A percentile compares a stretch with the other conserved stretches of the same genome.
These are phyloP conservation scores for Lentinula novae-zelandiae DNA, from an alignment of 1,284 basidiomycete genomes.

Conservation along the genomic window DNA sequence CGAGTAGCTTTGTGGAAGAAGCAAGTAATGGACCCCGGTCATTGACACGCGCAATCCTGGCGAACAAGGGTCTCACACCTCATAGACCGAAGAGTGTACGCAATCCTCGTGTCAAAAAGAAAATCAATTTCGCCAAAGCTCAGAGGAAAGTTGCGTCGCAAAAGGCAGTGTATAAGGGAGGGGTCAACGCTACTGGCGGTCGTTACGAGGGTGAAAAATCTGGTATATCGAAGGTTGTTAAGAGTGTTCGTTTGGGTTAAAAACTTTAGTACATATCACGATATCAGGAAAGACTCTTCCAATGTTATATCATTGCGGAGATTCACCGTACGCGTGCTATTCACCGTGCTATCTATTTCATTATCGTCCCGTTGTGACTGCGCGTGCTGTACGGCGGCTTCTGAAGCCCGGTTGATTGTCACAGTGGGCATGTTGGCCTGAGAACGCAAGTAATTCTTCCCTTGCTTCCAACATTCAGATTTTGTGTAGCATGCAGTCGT, in stretches of 20 bases:
- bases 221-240: slow-evolving; percentile 86
- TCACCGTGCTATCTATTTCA: too few species aligned
- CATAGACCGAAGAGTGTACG: slow-evolving; percentile 81
- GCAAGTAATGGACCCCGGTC: slow-evolving; percentile 71
- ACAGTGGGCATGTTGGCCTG: background rate
- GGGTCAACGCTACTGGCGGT: slow-evolving; percentile 55
- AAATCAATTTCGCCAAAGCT: slow-evolving; percentile 88
- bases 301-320: too few species aligned
- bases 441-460: background rate
- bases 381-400: background rate
- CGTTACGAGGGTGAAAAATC: slow-evolving; percentile 69
- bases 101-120: slow-evolving; percentile 96
- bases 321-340: too few species aligned
- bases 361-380: background rate
- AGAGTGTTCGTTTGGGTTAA: slow-evolving; percentile 66
- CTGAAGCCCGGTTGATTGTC: background rate
- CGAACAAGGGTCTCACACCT: slow-evolving; percentile 92
- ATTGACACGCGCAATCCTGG: slow-evolving; percentile 85
- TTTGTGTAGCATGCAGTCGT: background rate
- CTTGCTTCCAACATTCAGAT: background rate
- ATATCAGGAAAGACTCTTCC: background rate
- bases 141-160: slow-evolving; percentile 88
- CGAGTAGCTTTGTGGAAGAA: slow-evolving; percentile 45
- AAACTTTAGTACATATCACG: background rate
- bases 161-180: slow-evolving; percentile 87